Evolutionary conservation across 2,329 filamentous ascomycete genomes (phyloP), one percentile per base, ranked within the genome.

Genomic region (Fusarium metavorans): DNA sequence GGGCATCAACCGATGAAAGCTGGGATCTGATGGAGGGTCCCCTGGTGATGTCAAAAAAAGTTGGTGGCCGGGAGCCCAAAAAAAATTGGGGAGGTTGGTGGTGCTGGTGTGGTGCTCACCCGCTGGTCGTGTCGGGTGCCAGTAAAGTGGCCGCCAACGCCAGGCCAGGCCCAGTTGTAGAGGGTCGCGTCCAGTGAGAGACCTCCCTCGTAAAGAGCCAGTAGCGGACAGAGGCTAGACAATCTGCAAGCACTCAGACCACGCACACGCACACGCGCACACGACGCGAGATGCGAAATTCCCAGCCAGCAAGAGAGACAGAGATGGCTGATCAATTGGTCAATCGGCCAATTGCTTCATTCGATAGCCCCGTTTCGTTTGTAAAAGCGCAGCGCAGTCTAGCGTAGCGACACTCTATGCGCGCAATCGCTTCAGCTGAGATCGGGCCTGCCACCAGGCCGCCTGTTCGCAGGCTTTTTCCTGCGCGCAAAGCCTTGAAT

Each of bases 1-100:
- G 71, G 69, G 72, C 58, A 74, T 63, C 45, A 58, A 69, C 64
- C 39, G 37, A 66, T 57, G 32, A 57, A 64, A 50, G 27, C 37
- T 64, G 61, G 32, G 45, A 37, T 37, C 35, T 6, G 35, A 64
- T 50, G 25, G 45, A 30, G 67, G 73, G 72, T 60, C 67, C 68
- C 73, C 77, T 74, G 77, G 79, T 80, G 75, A 78, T 78, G 79
- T 76, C 78, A 74, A 81, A 81, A 80, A 76, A 81, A 75, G 68
- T 56, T 78, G 79, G 79, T 81, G 79, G 79, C 79, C 77, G 73
- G 77, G 77, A 75, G 72, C 73, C 74, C 64, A 68, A 69, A 67
- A 71, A 71, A 74, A 75, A 73, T 66, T 68, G 70, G 70, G 66
- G 73, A 66, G 69, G 72, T 54, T 77, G 72, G 73, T 67, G 54